Evolutionary conservation across 768 basidiomycete genomes (phyloP).

Genomic region (Tricholoma sp.): DNA sequence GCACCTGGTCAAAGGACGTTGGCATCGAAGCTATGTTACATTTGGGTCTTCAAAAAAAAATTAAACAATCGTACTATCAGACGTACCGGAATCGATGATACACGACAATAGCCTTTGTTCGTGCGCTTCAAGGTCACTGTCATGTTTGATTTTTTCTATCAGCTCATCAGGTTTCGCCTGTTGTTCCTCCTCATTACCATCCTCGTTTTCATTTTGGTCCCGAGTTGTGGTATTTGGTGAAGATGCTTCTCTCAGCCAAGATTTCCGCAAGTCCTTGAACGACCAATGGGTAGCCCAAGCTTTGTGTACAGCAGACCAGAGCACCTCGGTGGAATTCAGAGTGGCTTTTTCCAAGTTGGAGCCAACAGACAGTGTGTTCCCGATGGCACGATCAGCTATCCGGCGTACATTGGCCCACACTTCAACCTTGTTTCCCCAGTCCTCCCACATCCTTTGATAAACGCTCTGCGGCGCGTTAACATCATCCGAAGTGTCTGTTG

Average conservation of each 20-base stretch:
- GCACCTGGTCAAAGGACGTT: conserved; percentile 84
- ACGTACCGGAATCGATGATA: conserved; percentile 77
- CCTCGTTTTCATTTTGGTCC: conserved; percentile 28
- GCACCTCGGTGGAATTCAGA: conserved; percentile 54
- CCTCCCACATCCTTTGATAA: conserved; percentile 41
- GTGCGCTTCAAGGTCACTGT: conserved; percentile 72
- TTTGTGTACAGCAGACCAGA: conserved; percentile 61
- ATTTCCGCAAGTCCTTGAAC: conserved; percentile 45
- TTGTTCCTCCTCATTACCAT: conserved; percentile 28
- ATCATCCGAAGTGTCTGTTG: conserved; percentile 6
- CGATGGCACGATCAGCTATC: conserved; percentile 75
- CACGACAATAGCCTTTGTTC: conserved; percentile 78
- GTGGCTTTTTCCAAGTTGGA: conserved; percentile 30
- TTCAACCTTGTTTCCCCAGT: conserved; percentile 70
- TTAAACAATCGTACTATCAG: conserved; percentile 7
- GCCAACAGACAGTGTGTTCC: conserved; percentile 44
- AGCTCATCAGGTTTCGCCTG: conserved; percentile 57
- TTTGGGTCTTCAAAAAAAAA: conserved; percentile 6
- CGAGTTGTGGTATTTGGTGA: conserved; percentile 18
- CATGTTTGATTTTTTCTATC: conserved; percentile 70
- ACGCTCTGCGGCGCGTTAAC: conserved; percentile 3
- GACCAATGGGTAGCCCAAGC: conserved; percentile 62
- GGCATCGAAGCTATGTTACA: conserved; percentile 54
- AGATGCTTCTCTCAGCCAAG: conserved; percentile 54
- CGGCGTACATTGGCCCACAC: conserved; percentile 65